Conservation (phyloP, 73 alveolate species). For the Chromera velia region DNA sequence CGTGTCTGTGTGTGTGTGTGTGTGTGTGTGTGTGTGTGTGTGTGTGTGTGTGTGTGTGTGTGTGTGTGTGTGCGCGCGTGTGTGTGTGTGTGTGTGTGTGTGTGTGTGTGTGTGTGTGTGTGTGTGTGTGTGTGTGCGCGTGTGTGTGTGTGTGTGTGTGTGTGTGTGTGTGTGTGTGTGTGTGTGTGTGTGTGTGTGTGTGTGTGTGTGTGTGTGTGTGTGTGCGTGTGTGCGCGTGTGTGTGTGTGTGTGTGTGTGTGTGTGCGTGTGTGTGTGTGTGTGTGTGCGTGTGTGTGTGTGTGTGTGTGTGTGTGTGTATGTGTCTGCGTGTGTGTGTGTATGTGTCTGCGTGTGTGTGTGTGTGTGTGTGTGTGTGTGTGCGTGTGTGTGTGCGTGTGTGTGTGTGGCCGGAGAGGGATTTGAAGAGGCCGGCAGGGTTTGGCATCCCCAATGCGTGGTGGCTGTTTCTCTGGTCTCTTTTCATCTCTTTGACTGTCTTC, state of each 20-base stretch:
- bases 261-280: neutral
- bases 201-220: neutral
- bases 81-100: neutral
- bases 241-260: neutral
- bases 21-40: neutral
- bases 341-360: too few species aligned
- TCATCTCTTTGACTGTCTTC: too few species aligned
- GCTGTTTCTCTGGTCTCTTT: too few species aligned
- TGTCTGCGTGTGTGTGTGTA: too few species aligned
- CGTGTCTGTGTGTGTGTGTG: neutral
- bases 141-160: neutral
- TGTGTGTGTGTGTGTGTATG: neutral
- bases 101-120: neutral
- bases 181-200: neutral
- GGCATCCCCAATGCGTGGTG: too few species aligned
- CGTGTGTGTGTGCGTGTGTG: neutral
- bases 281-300: neutral
- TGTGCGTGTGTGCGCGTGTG: neutral
- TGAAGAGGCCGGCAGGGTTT: too few species aligned
- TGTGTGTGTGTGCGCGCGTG: neutral
- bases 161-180: neutral
- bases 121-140: neutral
- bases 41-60: neutral
- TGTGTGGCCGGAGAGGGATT: too few species aligned
- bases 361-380: neutral